Conservation (phyloP, 164 flowering plant genomes). For the Cinnamomum micranthum region DNA sequence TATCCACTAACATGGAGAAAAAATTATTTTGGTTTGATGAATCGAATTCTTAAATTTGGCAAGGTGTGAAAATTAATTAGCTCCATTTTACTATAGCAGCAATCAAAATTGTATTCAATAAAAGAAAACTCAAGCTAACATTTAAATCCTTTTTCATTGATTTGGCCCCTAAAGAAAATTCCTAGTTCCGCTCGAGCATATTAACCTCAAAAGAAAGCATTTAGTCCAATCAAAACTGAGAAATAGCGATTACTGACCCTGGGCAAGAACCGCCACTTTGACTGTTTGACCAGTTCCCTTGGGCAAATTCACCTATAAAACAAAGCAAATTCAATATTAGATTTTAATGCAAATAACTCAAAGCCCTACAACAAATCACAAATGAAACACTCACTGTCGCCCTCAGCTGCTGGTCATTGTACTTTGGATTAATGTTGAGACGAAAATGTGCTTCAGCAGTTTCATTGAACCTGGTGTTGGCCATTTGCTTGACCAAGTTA, state of each 20-base stretch:
- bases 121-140: too few species aligned
- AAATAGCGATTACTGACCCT: constrained; percentile 43
- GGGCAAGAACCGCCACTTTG: constrained; percentile 91
- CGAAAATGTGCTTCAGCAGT: constrained; percentile 94
- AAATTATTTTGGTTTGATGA: too few species aligned
- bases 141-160: too few species aligned
- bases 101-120: too few species aligned
- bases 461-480: constrained; percentile 76
- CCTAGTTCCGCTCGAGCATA: too few species aligned
- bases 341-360: not conserved
- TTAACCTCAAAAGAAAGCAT: not conserved
- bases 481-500: constrained; percentile 65
- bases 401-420: constrained; percentile 95
- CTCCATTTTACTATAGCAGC: too few species aligned
- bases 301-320: constrained; percentile 77
- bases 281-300: constrained; percentile 96
- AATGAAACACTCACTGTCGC: constrained; percentile 62
- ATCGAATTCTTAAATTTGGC: too few species aligned
- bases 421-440: constrained; percentile 95
- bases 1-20: too few species aligned
- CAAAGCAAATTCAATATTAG: not conserved
- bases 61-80: too few species aligned
- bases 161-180: too few species aligned
- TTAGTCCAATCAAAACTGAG: not conserved
- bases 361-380: not conserved